Percentiles rank a stretch among this genome's conserved stretches.
These are phyloP conservation scores for Hirschioporus abietinus DNA, from an alignment of 768 basidiomycete species.

Conservation along the genomic window DNA sequence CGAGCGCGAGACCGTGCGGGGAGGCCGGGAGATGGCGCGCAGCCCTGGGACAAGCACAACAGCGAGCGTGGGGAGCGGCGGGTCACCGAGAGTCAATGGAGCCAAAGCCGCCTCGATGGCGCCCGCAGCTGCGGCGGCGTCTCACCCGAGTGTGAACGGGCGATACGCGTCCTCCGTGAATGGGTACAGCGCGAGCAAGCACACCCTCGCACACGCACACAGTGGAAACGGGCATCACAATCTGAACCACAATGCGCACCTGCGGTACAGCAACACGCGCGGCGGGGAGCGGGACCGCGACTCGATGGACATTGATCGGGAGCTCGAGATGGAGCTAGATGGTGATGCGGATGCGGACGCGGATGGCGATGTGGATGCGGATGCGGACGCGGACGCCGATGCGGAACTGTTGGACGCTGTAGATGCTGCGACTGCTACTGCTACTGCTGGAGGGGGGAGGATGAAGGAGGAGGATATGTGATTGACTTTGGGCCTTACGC, in stretches of 20 bases:
- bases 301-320: neutral
- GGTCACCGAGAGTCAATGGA: neutral
- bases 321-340: conserved; percentile 9
- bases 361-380: conserved; percentile 11
- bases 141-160: neutral
- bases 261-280: conserved; percentile 3
- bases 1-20: neutral
- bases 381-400: conserved; percentile 35
- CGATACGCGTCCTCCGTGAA: conserved; percentile 1
- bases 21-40: neutral
- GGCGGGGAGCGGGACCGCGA: neutral
- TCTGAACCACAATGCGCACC: neutral
- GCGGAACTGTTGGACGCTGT: conserved; percentile 47
- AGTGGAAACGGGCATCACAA: neutral
- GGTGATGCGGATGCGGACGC: conserved; percentile 14
- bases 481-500: neutral
- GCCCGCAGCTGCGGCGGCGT: neutral
- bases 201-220: neutral
- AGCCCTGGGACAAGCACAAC: neutral
- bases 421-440: conserved; percentile 35
- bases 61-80: neutral
- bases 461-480: conserved; percentile 4
- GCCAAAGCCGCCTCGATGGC: neutral
- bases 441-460: neutral
- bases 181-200: neutral